Conservation (phyloP, 2,329 filamentous ascomycete genomes). For the Cladosporium sp. region DNA sequence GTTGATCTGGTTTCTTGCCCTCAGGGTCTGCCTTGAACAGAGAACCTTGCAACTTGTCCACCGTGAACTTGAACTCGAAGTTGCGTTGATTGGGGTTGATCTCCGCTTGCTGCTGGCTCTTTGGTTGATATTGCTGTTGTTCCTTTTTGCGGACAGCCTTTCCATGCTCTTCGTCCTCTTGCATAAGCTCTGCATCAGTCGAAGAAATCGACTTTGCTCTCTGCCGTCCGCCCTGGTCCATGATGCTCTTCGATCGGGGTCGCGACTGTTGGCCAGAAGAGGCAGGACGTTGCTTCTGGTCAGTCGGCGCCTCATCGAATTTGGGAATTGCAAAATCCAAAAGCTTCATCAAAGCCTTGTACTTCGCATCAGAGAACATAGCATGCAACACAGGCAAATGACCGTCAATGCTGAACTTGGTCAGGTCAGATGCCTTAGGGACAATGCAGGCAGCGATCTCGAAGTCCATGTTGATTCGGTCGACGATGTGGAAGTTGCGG, state of each 20-base stretch:
- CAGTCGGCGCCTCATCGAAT: conserved; percentile 46
- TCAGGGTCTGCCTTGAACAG: conserved; percentile 82
- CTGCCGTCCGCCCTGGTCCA: conserved; percentile 42
- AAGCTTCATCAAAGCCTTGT: conserved; percentile 93
- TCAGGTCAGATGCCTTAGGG: conserved; percentile 90
- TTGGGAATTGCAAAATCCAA: conserved; percentile 93
- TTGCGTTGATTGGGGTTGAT: conserved; percentile 75
- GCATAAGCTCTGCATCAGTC: conserved; percentile 67
- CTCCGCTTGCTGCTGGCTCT: conserved; percentile 46
- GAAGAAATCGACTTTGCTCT: conserved; percentile 74
- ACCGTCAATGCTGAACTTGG: conserved; percentile 85
- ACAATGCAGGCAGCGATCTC: conserved; percentile 93
- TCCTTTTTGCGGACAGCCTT: conserved; percentile 58
- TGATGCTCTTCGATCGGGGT: conserved; percentile 25
- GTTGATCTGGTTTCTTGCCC: conserved; percentile 66
- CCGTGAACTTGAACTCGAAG: conserved; percentile 95
- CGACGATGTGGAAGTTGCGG: conserved; percentile 80
- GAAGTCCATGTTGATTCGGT: conserved; percentile 96
- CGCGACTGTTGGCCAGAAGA: conserved; percentile 32
- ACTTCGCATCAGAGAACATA: conserved; percentile 88
- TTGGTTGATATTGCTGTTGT: conserved; percentile 28
- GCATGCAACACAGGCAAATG: conserved; percentile 89
- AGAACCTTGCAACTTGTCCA: conserved; percentile 89
- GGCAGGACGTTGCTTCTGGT: conserved; percentile 9
- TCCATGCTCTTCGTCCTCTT: conserved; percentile 54